Percentiles rank a stretch among this genome's conserved stretches.
Conservation (phyloP, 768 basidiomycete species). For the Pleurotus ostreatus region DNA sequence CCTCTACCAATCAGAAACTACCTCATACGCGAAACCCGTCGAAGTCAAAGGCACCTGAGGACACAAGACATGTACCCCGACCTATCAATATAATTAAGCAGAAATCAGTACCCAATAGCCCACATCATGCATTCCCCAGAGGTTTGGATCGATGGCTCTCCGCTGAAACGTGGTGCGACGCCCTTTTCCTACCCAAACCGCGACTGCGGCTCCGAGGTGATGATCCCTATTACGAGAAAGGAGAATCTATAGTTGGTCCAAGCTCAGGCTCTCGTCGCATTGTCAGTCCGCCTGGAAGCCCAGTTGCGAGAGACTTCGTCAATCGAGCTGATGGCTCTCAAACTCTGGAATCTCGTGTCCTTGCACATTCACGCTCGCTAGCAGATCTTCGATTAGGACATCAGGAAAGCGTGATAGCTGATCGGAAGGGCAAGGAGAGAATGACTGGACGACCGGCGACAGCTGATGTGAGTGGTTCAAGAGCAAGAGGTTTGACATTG, state of each 20-base stretch:
- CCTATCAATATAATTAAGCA: neutral
- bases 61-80: neutral
- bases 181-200: conserved; percentile 71
- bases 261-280: conserved; percentile 25
- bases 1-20: neutral
- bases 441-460: neutral
- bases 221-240: neutral
- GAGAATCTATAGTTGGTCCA: neutral
- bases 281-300: conserved; percentile 48
- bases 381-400: conserved; percentile 25
- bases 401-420: neutral
- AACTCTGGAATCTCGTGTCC: conserved; percentile 32
- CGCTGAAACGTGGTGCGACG: conserved; percentile 81
- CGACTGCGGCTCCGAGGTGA: conserved; percentile 50
- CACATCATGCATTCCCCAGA: conserved; percentile 24
- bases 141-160: conserved; percentile 64
- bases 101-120: conserved; percentile 12
- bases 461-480: neutral
- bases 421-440: conserved; percentile 1
- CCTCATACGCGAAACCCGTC: neutral
- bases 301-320: conserved; percentile 23
- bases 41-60: neutral
- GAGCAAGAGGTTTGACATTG: conserved; percentile 2
- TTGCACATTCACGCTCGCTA: conserved; percentile 46
- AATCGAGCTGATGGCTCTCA: conserved; percentile 24